Evolutionary conservation across 1,284 basidiomycete species (phyloP), one percentile per base, ranked within the genome.

Genomic region (Pseudozyma thailandica): DNA sequence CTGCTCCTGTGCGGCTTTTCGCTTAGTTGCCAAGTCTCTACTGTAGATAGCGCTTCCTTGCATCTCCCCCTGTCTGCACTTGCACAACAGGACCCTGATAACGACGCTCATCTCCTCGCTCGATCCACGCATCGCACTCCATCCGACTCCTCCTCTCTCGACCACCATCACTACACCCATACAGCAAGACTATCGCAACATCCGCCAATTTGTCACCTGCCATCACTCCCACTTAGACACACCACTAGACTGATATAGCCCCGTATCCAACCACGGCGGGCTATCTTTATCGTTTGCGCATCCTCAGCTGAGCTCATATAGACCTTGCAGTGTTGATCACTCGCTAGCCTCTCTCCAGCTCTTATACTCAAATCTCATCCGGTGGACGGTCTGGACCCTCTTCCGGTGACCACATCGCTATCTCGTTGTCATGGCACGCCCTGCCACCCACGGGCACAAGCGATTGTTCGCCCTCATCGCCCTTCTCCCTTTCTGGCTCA

Each of bases 401-500:
- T 9, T 39, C 18, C 12, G 37, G 48, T 39, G 48, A 26, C 13
- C 10, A 23, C n/a, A 37, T 20, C n/a, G 10, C 16, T 16, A 31
- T 26, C 37, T 42, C 13, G 10, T n/a, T n/a, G 25, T 31, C 33
- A 71, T 71, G 68, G 46, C 68, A 46, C 42, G 53, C 38, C 26
- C 56, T 25, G 25, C 30, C 52, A 57, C 44, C 42, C 35, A 41
- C 2, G 55, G 61, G 18, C 68, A 63, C 41, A 64, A 71, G 53
- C 60, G 68, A 41, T 61, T 71, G 13, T 64, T 60, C 30, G 68
- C 68, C 8, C 63, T 72, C 33, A 57, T 72, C 54, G 62, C 69
- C 47, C 63, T 72, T 15, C 63, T 72, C 9, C 69, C 69, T 41
- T 61, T 66, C 44, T 72, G 69, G 69, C 63, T 72, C 39, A 58